Base-by-base conservation (phyloP, 768 basidiomycete species). In the Tubosaeta brunneosetosa region DNA sequence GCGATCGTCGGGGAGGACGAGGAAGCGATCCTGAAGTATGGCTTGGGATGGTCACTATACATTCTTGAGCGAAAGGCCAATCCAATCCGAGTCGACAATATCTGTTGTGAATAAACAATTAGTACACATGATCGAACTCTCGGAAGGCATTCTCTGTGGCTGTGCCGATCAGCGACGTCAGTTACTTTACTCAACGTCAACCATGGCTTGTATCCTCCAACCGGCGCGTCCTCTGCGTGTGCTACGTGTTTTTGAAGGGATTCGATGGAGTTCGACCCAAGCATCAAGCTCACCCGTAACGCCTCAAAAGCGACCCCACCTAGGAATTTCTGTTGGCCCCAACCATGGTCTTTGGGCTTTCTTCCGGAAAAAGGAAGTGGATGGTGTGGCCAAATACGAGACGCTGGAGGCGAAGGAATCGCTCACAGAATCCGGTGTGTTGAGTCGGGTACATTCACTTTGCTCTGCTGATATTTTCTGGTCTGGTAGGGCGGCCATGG, bases 401-500 rank as follows among this genome's bases (percentile, higher is more conserved):
- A 77, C 74, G 2, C 34, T 77, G 5, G 75, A 75, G 49, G 55
- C 62, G 4, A 55, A 51, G 37, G 62, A 74, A 40, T 56, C 65
- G 10, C 50, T 67, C 13, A 68, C 70, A 25, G 61, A 68, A 40
- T 69, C 70, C 41, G 77, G 76, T 77, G 47, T 60, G 32, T 47
- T 13, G 11, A 14, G 19, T 32, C 7, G 32, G 41, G 42, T 29
- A 29, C 34, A 16, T 40, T 26, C 22, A 47, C 33, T 38, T 16
- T 14, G 22, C 12, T 46, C 34, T 42, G 38, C 52, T 59, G 43
- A 55, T n/a, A 40, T 26, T 27, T n/a, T 47, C 17, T 42, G 34
- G 41, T 53, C 55, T 53, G n/a, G 16, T 63, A 94, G 95, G 94
- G 37, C 83, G 95, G 48, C 75, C 89, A 25, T 98, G 94, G 94